Percentiles rank a stretch among this genome's conserved stretches.
These are phyloP conservation scores for Mycena epipterygia DNA, from an alignment of 768 basidiomycete species.

Conservation along the genomic window DNA sequence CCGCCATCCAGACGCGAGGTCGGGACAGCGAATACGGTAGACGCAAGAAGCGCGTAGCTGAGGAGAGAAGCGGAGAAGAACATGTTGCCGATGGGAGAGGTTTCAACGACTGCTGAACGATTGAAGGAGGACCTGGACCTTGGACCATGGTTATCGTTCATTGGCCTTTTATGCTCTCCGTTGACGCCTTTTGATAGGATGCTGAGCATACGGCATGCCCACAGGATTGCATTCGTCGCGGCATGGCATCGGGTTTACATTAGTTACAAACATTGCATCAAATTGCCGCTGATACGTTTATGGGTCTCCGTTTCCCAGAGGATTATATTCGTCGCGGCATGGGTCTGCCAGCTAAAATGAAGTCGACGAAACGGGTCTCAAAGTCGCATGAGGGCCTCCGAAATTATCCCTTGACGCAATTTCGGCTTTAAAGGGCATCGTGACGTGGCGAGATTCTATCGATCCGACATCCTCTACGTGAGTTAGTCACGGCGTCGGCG, in stretches of 20 bases:
- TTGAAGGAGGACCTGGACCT: not conserved
- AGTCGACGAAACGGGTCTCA: no score
- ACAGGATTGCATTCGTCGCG: not conserved
- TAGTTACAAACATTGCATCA: slow-evolving; percentile 1
- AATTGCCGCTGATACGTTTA: slow-evolving; percentile 2
- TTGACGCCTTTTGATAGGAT: not conserved
- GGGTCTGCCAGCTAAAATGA: no score
- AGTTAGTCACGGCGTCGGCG: no score
- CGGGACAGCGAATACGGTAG: slow-evolving; percentile 3
- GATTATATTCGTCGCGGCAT: no score
- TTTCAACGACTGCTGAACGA: slow-evolving; percentile 2
- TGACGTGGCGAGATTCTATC: no score
- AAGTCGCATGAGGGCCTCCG: no score
- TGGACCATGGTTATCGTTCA: not conserved
- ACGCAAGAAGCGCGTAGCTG: slow-evolving; percentile 8
- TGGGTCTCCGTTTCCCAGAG: slow-evolving; percentile 8
- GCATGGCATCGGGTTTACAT: not conserved
- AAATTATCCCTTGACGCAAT: no score
- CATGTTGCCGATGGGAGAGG: slow-evolving; percentile 6
- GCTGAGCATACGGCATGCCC: slow-evolving; percentile 3
- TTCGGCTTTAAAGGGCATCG: no score
- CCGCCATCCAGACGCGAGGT: not conserved
- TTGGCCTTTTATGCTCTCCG: not conserved
- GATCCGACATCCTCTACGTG: no score
- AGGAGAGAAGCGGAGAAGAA: slow-evolving; percentile 9